Evolutionary conservation across 148 eudicot species (phyloP).

Genomic region (Pouteria glomerata): DNA sequence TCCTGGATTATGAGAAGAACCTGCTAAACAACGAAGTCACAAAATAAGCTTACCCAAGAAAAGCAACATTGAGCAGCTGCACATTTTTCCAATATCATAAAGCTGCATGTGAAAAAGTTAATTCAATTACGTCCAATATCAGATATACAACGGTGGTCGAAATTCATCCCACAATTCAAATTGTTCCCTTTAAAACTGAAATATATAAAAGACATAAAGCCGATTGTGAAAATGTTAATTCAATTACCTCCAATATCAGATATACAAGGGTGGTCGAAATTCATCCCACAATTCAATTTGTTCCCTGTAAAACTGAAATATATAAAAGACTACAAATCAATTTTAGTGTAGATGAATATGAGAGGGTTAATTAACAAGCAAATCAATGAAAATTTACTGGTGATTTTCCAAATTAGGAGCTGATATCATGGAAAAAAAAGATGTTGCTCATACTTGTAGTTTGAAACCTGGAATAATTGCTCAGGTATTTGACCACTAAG

Average conservation of each 20-base stretch:
- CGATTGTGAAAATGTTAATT: slow-evolving; percentile 16
- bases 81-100: background rate
- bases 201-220: slow-evolving; percentile 15
- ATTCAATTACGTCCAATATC: slow-evolving; percentile 33
- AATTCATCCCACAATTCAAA: slow-evolving; percentile 64
- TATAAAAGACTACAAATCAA: slow-evolving; percentile 12
- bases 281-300: slow-evolving; percentile 63
- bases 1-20: slow-evolving; percentile 55
- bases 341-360: background rate
- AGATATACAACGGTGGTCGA: slow-evolving; percentile 52
- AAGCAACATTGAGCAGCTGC: background rate
- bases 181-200: slow-evolving; percentile 80
- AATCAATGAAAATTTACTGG: background rate
- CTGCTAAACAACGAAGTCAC: slow-evolving; percentile 32
- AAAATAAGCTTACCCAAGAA: slow-evolving; percentile 8
- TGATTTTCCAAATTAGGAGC: background rate
- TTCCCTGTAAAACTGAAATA: slow-evolving; percentile 78
- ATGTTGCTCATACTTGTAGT: slow-evolving; percentile 58
- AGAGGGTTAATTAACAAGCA: background rate
- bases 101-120: background rate
- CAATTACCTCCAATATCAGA: slow-evolving; percentile 39
- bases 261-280: slow-evolving; percentile 43
- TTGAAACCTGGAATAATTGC: slow-evolving; percentile 53
- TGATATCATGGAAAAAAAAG: background rate
- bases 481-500: slow-evolving; percentile 73